Conservation (phyloP, 2,329 filamentous ascomycete species). For the Ophiocordyceps camponoti-saundersi region DNA sequence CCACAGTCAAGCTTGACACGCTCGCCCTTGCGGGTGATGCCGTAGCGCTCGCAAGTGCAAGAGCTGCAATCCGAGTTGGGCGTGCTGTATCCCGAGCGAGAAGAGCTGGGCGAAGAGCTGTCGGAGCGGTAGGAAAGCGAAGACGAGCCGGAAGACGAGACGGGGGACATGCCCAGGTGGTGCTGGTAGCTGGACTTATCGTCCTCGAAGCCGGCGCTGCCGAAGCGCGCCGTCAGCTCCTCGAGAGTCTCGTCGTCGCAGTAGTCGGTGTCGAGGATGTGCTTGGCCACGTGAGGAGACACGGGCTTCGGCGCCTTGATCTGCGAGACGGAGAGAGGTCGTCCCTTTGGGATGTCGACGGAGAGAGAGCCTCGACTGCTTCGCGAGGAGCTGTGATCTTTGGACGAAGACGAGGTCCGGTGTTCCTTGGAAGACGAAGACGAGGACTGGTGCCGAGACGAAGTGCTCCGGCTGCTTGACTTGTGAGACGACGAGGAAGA, state of each 20-base stretch:
- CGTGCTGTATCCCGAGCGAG: slow-evolving; percentile 62
- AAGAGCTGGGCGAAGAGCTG: slow-evolving; percentile 57
- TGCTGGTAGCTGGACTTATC: slow-evolving; percentile 39
- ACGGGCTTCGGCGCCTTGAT: slow-evolving; percentile 84
- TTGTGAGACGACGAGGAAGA: slow-evolving; percentile 13
- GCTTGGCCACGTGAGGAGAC: slow-evolving; percentile 71
- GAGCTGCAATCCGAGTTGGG: slow-evolving; percentile 57
- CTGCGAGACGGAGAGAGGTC: slow-evolving; percentile 71
- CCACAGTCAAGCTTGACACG: slow-evolving; percentile 94
- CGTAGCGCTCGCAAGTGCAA: slow-evolving; percentile 93
- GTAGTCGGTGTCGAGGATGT: slow-evolving; percentile 74
- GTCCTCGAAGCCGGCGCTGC: slow-evolving; percentile 38
- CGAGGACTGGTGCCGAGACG: slow-evolving; percentile 9
- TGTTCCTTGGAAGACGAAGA: slow-evolving; percentile 9
- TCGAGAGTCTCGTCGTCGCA: slow-evolving; percentile 55
- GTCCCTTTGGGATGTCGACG: slow-evolving; percentile 68
- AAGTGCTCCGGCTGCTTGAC: slow-evolving; percentile 15
- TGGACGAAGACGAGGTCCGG: slow-evolving; percentile 25
- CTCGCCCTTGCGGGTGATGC: slow-evolving; percentile 84
- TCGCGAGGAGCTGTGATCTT: slow-evolving; percentile 21
- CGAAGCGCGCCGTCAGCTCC: slow-evolving; percentile 63
- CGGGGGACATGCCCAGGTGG: slow-evolving; percentile 27
- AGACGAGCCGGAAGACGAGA: slow-evolving; percentile 48
- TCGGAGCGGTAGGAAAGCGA: slow-evolving; percentile 56
- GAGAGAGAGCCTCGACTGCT: slow-evolving; percentile 32